phyloP scores from a whole-genome alignment of 1,284 basidiomycete genomes.

The Ganoderma lingzhi region DNA sequence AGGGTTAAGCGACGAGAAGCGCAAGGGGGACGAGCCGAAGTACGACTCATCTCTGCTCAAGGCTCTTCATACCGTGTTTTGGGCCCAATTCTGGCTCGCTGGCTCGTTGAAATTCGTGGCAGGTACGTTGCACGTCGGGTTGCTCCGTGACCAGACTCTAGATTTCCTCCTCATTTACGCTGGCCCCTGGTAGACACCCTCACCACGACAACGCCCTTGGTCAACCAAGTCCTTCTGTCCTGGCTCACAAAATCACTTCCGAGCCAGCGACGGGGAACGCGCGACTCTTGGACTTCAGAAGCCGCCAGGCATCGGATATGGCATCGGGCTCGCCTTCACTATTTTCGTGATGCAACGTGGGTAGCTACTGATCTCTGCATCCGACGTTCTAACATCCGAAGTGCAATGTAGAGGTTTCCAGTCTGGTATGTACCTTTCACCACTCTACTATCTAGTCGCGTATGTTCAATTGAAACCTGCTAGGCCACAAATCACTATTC shows the following conservation, averaged over 20 bases:
- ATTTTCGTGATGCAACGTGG: slow-evolving; percentile 75
- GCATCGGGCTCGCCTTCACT: slow-evolving; percentile 65
- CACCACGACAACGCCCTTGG: slow-evolving; percentile 66
- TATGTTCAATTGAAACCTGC: not conserved
- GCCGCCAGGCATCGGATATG: slow-evolving; percentile 62
- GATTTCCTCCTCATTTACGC: not conserved
- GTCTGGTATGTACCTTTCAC: slow-evolving; percentile 48
- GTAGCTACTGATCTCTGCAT: slow-evolving; percentile 16
- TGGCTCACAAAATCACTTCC: slow-evolving; percentile 65
- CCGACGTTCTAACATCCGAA: not conserved
- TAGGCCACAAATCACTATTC: slow-evolving; percentile 61
- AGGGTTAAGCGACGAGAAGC: slow-evolving; percentile 6
- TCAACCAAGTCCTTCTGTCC: slow-evolving; percentile 69
- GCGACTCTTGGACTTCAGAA: slow-evolving; percentile 42
- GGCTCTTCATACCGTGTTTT: slow-evolving; percentile 66
- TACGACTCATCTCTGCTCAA: slow-evolving; percentile 66
- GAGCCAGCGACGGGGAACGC: slow-evolving; percentile 47
- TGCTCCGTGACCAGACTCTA: not conserved
- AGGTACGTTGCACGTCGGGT: slow-evolving; percentile 46
- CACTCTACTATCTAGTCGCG: not conserved
- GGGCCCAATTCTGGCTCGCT: slow-evolving; percentile 61
- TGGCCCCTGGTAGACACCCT: slow-evolving; percentile 53
- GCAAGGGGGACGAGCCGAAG: slow-evolving; percentile 35
- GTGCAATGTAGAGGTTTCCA: slow-evolving; percentile 51
- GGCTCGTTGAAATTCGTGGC: slow-evolving; percentile 62